These are phyloP conservation scores for Xylaria sp. DNA, from an alignment of 2,329 filamentous ascomycete species.

Conservation along the genomic window DNA sequence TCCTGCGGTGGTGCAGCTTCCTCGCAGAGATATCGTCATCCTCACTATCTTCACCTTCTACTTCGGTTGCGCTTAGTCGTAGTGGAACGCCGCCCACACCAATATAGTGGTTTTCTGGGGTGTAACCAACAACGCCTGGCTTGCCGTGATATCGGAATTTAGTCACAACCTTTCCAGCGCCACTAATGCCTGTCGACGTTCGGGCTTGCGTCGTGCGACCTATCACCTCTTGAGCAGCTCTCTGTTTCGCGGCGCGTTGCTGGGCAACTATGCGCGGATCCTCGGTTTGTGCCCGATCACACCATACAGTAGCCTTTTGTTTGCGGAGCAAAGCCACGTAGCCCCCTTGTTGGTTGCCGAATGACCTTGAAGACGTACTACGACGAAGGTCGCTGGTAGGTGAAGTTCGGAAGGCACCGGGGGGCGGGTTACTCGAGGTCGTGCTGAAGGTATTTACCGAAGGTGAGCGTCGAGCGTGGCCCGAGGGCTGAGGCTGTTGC, in stretches of 20 bases:
- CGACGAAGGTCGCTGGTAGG: conserved; percentile 72
- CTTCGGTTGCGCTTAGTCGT: conserved; percentile 92
- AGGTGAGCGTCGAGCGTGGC: conserved; percentile 67
- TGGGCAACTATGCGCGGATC: conserved; percentile 86
- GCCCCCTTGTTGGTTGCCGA: conserved; percentile 69
- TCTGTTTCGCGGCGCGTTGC: conserved; percentile 86
- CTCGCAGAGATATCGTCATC: conserved; percentile 69
- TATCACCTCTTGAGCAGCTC: conserved; percentile 85
- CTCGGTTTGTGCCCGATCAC: conserved; percentile 91
- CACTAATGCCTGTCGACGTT: conserved; percentile 71
- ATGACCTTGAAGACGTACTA: conserved; percentile 84
- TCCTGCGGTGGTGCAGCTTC: conserved; percentile 73
- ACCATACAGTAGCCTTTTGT: conserved; percentile 99
- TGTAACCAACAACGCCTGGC: conserved; percentile 80
- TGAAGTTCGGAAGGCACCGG: conserved; percentile 67
- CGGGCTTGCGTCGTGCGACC: conserved; percentile 66
- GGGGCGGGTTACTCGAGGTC: conserved; percentile 73
- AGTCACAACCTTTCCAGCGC: conserved; percentile 74
- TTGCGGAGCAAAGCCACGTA: conserved; percentile 97
- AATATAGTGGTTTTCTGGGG: conserved; percentile 79
- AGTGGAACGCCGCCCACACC: conserved; percentile 85
- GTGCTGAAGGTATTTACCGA: conserved; percentile 77
- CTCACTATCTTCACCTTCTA: conserved; percentile 87
- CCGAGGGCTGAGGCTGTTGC: conserved; percentile 50
- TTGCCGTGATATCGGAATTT: conserved; percentile 93